A percentile compares a stretch with the other conserved stretches of the same genome.
These are phyloP conservation scores for Borealophlyctis nickersoniae DNA, from an alignment of 192 early-diverging fungal genomes.

Conservation along the genomic window DNA sequence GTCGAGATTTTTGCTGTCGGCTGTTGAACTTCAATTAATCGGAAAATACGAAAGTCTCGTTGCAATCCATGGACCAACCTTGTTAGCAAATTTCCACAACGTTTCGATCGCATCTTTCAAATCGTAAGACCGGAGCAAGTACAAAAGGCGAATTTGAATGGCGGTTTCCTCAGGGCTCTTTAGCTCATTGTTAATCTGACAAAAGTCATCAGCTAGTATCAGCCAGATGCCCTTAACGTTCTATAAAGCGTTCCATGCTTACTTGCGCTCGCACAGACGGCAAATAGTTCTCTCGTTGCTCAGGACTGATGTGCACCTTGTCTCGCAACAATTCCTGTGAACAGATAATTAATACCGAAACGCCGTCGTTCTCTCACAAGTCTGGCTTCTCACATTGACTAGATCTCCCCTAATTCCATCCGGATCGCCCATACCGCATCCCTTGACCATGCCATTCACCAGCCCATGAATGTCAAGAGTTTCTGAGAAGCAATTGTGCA, in stretches of 20 bases:
- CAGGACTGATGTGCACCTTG: conserved; percentile 12
- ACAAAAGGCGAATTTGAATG: conserved; percentile 49
- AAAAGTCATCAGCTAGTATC: not conserved
- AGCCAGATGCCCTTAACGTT: conserved; percentile 1
- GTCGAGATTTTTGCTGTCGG: conserved; percentile 39
- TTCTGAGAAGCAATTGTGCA: too few species aligned
- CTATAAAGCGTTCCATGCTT: not conserved
- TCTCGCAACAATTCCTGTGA: conserved; percentile 6
- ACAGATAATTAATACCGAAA: conserved; percentile 5
- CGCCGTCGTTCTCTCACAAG: not conserved
- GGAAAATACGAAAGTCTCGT: too few species aligned
- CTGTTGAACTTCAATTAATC: conserved; percentile 10
- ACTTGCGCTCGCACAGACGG: conserved; percentile 47
- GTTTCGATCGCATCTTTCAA: conserved; percentile 33
- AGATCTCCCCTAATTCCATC: conserved; percentile 30
- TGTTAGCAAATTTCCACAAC: conserved; percentile 52
- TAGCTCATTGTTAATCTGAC: conserved; percentile 31
- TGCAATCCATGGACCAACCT: too few species aligned
- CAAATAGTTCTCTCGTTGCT: conserved; percentile 35
- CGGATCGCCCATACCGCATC: conserved; percentile 39
- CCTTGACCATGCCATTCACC: conserved; percentile 38
- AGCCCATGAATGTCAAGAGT: conserved; percentile 30
- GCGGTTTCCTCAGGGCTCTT: conserved; percentile 33
- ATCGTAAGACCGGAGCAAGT: conserved; percentile 43
- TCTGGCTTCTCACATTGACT: conserved; percentile 21